Conservation (phyloP, 2,329 filamentous ascomycete genomes). For the Septoria linicola region DNA sequence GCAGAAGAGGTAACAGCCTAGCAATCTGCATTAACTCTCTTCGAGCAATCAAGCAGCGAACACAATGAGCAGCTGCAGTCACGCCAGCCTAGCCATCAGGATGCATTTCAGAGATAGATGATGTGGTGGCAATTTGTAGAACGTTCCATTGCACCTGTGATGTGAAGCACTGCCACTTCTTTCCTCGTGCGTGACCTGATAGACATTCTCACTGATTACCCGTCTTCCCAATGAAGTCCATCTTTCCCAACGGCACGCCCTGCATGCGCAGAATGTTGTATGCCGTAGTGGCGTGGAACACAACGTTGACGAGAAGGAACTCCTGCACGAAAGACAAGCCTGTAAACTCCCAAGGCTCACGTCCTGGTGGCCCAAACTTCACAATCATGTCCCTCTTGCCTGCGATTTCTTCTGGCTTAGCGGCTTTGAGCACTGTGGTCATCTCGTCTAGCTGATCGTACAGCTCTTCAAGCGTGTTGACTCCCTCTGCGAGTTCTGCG, state of each 20-base stretch:
- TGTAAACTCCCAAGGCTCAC: not conserved
- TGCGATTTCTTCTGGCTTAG: not conserved
- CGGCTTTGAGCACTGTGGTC: not conserved
- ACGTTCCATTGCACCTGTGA: too few relatives aligned
- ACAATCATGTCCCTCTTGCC: not conserved
- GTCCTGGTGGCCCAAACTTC: not conserved
- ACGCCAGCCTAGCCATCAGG: too few relatives aligned
- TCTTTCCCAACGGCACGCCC: constrained; percentile 62
- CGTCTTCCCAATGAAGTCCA: constrained; percentile 46
- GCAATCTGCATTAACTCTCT: too few relatives aligned
- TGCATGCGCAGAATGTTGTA: constrained; percentile 62
- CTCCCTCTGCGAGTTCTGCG: too few relatives aligned
- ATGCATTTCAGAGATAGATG: too few relatives aligned
- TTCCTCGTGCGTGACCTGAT: too few relatives aligned
- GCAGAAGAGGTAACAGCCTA: too few relatives aligned
- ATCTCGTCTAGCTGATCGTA: not conserved
- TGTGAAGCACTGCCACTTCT: too few relatives aligned
- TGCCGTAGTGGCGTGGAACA: constrained; percentile 61
- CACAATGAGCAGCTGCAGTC: too few relatives aligned
- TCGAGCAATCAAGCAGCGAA: too few relatives aligned
- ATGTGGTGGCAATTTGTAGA: too few relatives aligned
- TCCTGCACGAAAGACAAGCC: constrained; percentile 49
- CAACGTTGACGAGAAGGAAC: constrained; percentile 60
- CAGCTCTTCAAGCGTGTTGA: not conserved
- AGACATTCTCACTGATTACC: too few relatives aligned